Base-by-base conservation (phyloP, 169 alveolate species). In the Plasmodium chabaudi region DNA sequence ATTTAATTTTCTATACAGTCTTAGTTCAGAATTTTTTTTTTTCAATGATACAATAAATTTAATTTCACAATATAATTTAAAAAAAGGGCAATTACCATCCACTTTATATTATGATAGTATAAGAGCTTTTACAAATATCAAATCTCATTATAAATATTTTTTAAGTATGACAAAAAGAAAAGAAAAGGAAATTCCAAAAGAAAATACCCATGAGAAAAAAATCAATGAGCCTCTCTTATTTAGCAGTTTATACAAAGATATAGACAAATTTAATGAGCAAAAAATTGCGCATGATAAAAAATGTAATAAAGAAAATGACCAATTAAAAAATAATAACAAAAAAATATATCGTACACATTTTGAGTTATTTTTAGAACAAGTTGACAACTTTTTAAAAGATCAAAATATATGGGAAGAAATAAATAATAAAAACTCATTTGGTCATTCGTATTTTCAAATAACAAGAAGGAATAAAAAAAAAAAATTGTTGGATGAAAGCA, bases 61-160 rank as follows among this genome's bases (percentile, higher is more conserved):
- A 17, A 21, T 61, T 9, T 79, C 89, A 9, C 39, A 67, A 19
- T 27, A 19, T 17, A 65, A 79, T 79, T 67, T 79, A 70, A 79
- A 79, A 79, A 79, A 49, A 53, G 84, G 49, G 15, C 67, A 42
- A 56, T n/a, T 79, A 4, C 89, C 89, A 79, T 67, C 82, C 12
- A 34, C 72, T 0, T 46, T 79, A 10, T 79, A 53, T 12, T 79
- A 67, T 23, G 89, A 79, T 60, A 79, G 89, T 57, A 67, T 79
- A 67, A 67, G 89, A 67, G 89, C 89, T 1, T 79, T 65, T 53
- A 79, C 89, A 49, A 79, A 79, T 59, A 79, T 79, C n/a, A 79
- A 79, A 49, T 55, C 89, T 13, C 82, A 79, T 51, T 79, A 79
- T 67, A 44, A 9, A 25, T 79, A 79, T 15, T 79, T 67, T 70